Base-by-base conservation (phyloP, 148 eudicot genomes). In the Vaccinium myrtillus region DNA sequence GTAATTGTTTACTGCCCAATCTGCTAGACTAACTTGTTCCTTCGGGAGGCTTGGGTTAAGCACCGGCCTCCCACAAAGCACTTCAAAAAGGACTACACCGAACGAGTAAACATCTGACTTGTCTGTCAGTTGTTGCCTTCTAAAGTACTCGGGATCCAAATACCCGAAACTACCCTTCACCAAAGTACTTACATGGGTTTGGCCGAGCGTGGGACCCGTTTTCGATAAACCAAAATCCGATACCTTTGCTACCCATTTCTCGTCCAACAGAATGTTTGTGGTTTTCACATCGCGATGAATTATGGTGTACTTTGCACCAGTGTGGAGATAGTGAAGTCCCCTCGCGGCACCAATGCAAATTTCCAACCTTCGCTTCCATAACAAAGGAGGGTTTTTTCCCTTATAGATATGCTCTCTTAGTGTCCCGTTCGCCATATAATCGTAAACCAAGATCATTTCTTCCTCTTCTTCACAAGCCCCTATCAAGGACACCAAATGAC, bases 381-480 rank as follows among this genome's bases (percentile, higher is more conserved):
- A 74, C 15, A 89, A 65, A 50, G 78, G 76, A 9, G 85, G 79
- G 8, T 80, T 76, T 4, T 73, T 63, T 25, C 32, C 78, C 19
- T 84, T 81, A 67, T 84, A 78, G 49, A 89, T 73, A 86, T 89
- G 91, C 75, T 89, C 91, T 59, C 89, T 87, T 27, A 89, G 81
- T 30, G 91, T 89, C 67, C 91, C 91, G 54, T 89, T 89, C 23
- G 89, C 86, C 89, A 89, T 87, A 27, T 87, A 87, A 54, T 89
- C 91, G 55, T 89, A 89, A n/a, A 89, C 89, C 77, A 89, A 78
- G 59, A 89, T 87, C 91, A 89, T 89, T 55, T 89, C 91, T 6
- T 81, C 75, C 55, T 65, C 85, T 79, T 87, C 91, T 16, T 85
- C 89, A 49, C 91, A 89, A 61, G 89, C 91, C 43, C 91, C 91